phyloP scores from a whole-genome alignment of 1,284 basidiomycete genomes.

The Sphagnurus paluster region DNA sequence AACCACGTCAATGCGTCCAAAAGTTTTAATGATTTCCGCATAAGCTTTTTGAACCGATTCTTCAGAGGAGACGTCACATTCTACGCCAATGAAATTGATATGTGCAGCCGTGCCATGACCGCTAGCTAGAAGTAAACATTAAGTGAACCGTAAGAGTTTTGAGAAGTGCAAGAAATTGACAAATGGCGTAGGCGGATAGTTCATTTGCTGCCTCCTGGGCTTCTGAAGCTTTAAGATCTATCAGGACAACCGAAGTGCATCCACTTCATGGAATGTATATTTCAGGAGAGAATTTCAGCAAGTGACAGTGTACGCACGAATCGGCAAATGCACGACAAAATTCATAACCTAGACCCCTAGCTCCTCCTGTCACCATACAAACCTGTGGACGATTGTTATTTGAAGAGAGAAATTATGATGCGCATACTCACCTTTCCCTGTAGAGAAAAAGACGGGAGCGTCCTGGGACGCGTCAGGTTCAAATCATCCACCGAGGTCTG shows the following conservation, averaged over 20 bases:
- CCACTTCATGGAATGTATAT: constrained; percentile 47
- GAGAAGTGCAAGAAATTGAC: constrained; percentile 6
- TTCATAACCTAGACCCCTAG: constrained; percentile 85
- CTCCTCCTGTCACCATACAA: constrained; percentile 93
- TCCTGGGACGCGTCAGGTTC: too few relatives aligned
- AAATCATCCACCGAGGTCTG: too few relatives aligned
- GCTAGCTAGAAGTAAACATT: constrained; percentile 52
- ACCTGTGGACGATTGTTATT: constrained; percentile 50
- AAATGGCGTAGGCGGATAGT: constrained; percentile 57
- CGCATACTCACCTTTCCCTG: constrained; percentile 55
- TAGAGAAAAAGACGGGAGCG: constrained; percentile 67
- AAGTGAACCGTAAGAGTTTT: not conserved
- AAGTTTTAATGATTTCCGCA: constrained; percentile 63
- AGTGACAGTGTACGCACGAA: constrained; percentile 50
- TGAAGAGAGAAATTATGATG: not conserved
- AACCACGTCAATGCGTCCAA: constrained; percentile 83
- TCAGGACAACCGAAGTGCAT: constrained; percentile 78
- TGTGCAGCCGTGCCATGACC: constrained; percentile 60
- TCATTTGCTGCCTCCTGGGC: constrained; percentile 75
- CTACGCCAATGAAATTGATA: constrained; percentile 75
- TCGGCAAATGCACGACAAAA: constrained; percentile 89
- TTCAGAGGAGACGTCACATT: constrained; percentile 90
- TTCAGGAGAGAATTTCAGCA: not conserved
- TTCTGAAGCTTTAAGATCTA: constrained; percentile 82
- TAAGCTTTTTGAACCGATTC: constrained; percentile 75